Evolutionary conservation across 371 early-diverging fungal species (phyloP).

Genomic region (Actinomortierella ambigua): DNA sequence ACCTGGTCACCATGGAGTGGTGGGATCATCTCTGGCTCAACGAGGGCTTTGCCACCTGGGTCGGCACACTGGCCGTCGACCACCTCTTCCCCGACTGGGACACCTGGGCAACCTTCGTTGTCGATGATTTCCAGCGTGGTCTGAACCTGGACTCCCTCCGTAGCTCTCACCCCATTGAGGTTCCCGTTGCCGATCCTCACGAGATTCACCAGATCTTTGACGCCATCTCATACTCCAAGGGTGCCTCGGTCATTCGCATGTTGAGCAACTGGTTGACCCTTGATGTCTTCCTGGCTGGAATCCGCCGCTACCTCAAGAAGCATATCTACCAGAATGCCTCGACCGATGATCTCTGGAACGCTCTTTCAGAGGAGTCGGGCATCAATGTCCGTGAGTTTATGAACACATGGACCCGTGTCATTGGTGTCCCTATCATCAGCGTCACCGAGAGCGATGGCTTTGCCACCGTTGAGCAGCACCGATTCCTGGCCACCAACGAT

Average conservation of each 20-base stretch:
- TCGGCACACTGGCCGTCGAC: constrained; percentile 83
- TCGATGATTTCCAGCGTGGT: constrained; percentile 74
- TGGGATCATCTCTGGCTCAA: constrained; percentile 97
- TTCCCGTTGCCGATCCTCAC: constrained; percentile 77
- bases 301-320: constrained; percentile 79
- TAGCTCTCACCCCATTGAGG: constrained; percentile 94
- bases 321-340: constrained; percentile 85
- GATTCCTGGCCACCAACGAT: constrained; percentile 81
- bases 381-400: constrained; percentile 79
- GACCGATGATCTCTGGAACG: constrained; percentile 87
- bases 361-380: constrained; percentile 72
- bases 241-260: constrained; percentile 95
- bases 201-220: constrained; percentile 89
- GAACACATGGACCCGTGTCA: constrained; percentile 86
- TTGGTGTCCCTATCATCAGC: constrained; percentile 82
- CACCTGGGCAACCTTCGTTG: constrained; percentile 61
- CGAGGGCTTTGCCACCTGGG: constrained; percentile 97
- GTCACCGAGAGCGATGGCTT: constrained; percentile 54
- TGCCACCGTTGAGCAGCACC: constrained; percentile 65
- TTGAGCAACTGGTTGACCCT: constrained; percentile 79
- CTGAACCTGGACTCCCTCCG: constrained; percentile 79
- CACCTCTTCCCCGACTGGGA: constrained; percentile 82
- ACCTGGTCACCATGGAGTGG: constrained; percentile 89
- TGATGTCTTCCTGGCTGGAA: constrained; percentile 76
- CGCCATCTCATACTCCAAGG: constrained; percentile 87